Evolutionary conservation across 192 early-diverging fungal genomes (phyloP), one percentile per base, ranked within the genome.

Genomic region (Gigaspora rosea): DNA sequence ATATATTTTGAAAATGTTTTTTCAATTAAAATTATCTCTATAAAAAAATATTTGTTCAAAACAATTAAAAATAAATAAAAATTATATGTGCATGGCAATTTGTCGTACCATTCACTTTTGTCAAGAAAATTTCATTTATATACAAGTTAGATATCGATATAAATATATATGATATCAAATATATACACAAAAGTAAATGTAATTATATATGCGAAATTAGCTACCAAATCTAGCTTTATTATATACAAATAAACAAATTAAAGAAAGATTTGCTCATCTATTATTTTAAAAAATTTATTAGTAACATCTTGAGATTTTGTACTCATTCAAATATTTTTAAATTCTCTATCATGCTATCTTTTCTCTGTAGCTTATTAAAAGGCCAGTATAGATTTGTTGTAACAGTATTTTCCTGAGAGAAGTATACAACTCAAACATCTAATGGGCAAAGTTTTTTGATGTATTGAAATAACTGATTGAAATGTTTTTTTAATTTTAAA

Each of bases 171-270:
- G n/a, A n/a, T n/a, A n/a, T n/a, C n/a, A n/a, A n/a, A n/a, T n/a
- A n/a, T n/a, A n/a, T n/a, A n/a, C n/a, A n/a, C n/a, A n/a, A n/a
- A n/a, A n/a, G n/a, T n/a, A n/a, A n/a, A n/a, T n/a, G n/a, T n/a
- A n/a, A n/a, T n/a, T n/a, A n/a, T n/a, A n/a, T n/a, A n/a, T n/a
- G n/a, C n/a, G n/a, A n/a, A n/a, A n/a, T n/a, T n/a, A n/a, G n/a
- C n/a, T n/a, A 99, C 81, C 73, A 10, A 11, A 11, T 6, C 12
- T 18, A 11, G 52, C 10, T 54, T 54, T 54, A 54, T 54, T 54
- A 54, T 54, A 54, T 18, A 18, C 0, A 4, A 54, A 54, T 54
- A 11, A 18, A 10, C 51, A 18, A 54, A 54, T 54, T 5, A 54
- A 54, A 8, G 12, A 54, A 54, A 11, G 12, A 54, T 54, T 10